A percentile compares a stretch with the other conserved stretches of the same genome.
phyloP scores from a whole-genome alignment of 2,329 filamentous ascomycete genomes.

The Colletotrichum australisinense region DNA sequence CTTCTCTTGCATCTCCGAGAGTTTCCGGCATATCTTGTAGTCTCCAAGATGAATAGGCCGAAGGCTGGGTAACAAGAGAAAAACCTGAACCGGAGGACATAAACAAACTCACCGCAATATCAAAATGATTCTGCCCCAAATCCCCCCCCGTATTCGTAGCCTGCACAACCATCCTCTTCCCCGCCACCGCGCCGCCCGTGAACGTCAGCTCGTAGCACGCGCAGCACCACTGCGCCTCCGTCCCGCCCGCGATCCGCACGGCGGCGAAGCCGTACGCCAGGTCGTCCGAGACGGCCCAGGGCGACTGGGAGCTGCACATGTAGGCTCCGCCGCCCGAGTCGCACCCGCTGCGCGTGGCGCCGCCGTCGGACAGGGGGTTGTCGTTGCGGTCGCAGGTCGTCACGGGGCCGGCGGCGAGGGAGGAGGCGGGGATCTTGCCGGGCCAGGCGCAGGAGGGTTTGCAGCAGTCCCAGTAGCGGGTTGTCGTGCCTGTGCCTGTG shows the following conservation, averaged over 20 bases:
- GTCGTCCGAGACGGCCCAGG: slow-evolving; percentile 61
- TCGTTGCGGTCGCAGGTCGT: slow-evolving; percentile 60
- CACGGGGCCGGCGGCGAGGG: slow-evolving; percentile 52
- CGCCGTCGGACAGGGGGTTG: slow-evolving; percentile 56
- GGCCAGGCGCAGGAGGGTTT: slow-evolving; percentile 68
- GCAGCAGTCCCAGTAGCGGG: slow-evolving; percentile 65
- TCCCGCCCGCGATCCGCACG: slow-evolving; percentile 56
- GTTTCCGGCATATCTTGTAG: neutral
- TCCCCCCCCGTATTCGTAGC: slow-evolving; percentile 69
- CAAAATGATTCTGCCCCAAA: slow-evolving; percentile 65
- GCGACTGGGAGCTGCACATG: slow-evolving; percentile 63
- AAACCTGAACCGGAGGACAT: no score
- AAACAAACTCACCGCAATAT: slow-evolving; percentile 53
- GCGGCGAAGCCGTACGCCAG: slow-evolving; percentile 67
- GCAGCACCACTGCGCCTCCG: slow-evolving; percentile 61
- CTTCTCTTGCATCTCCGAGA: neutral
- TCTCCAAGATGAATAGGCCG: neutral
- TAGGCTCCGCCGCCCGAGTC: slow-evolving; percentile 60
- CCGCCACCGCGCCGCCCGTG: slow-evolving; percentile 61
- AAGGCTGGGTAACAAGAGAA: no score
- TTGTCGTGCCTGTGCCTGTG: slow-evolving; percentile 45
- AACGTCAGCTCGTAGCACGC: slow-evolving; percentile 71
- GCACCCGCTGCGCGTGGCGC: slow-evolving; percentile 46
- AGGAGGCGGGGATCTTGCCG: slow-evolving; percentile 53
- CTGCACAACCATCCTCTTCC: slow-evolving; percentile 71